Base-by-base conservation (phyloP, 345 rosid genomes). In the Eutrema japonicum region DNA sequence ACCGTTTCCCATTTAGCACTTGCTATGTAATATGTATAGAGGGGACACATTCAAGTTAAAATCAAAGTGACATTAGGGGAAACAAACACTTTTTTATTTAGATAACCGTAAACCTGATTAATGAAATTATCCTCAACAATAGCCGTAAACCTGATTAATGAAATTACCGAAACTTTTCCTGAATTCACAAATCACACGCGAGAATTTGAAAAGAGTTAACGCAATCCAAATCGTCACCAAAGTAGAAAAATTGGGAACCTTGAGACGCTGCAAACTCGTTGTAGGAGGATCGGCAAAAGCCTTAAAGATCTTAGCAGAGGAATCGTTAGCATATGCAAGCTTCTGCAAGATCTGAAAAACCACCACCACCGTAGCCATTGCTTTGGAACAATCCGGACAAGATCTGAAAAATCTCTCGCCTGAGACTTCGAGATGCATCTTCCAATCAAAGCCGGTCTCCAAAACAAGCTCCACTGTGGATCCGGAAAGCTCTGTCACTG, bases 231-330 rank as follows among this genome's bases (percentile, higher is more conserved):
- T 5, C 53, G n/a, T 45, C 56, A 76, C n/a, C 40, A 40, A 58
- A 30, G n/a, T n/a, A n/a, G n/a, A 32, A 11, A 67, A 32, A 10
- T 3, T 37, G 18, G 10, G 10, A 38, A 91, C 96, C 91, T 91
- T 94, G 76, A 94, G 80, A 60, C 98, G 88, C 75, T 91, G 98
- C 73, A 92, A 83, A 76, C 96, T 94, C 7, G 98, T 94, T 1
- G 98, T 94, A 22, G 98, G 97, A 68, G 98, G 98, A 73, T 94
- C 96, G n/a, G 97, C 95, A 73, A 91, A 85, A 50, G 97, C 97
- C 80, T 89, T 91, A 80, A 91, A 94, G 55, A 94, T 87, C 81
- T 78, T 89, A 43, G 96, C 88, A 37, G 96, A 83, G 1, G 93
- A 83, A 14, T 86, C 78, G 51, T 86, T 58, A 18, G 45, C 61